A percentile compares a stretch with the other conserved stretches of the same genome.
phyloP scores from a whole-genome alignment of 441 rosid genomes.

The Manihot esculenta region DNA sequence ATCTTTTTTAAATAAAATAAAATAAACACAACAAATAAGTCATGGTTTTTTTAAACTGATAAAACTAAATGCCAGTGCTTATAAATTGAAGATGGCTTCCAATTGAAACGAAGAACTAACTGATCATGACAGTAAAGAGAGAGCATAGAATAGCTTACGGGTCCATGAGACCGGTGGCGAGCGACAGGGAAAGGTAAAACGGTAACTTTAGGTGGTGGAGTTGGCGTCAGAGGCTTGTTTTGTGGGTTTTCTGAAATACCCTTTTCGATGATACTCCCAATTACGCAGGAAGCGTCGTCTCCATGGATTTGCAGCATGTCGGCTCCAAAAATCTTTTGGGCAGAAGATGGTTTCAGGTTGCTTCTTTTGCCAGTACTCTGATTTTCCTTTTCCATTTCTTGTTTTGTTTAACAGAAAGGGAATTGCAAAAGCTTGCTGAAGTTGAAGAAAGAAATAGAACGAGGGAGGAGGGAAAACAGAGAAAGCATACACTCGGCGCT shows the following conservation, averaged over 20 bases:
- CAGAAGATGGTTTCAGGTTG: conserved; percentile 11
- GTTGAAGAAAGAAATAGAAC: background rate
- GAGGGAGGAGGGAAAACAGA: background rate
- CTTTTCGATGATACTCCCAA: conserved; percentile 81
- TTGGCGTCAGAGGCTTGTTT: conserved; percentile 27
- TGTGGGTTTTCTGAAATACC: conserved; percentile 41
- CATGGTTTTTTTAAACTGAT: background rate
- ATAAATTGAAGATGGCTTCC: background rate
- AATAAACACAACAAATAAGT: background rate
- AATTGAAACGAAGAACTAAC: background rate
- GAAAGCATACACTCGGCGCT: no score
- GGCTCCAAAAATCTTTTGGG: conserved; percentile 21
- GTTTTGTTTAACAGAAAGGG: background rate
- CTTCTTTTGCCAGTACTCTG: background rate
- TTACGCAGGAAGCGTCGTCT: conserved; percentile 35
- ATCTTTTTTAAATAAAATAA: no score
- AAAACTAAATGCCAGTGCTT: background rate
- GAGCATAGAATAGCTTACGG: conserved; percentile 46
- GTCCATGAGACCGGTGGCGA: conserved; percentile 91
- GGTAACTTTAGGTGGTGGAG: conserved; percentile 55
- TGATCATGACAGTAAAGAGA: conserved; percentile 1
- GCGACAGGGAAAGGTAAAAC: conserved; percentile 85
- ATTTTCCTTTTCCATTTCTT: conserved; percentile 30
- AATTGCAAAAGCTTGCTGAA: no score
- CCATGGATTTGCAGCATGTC: conserved; percentile 28